Evolutionary conservation across 441 rosid genomes (phyloP), one percentile per base, ranked within the genome.

Genomic region (Isatis lusitanica): DNA sequence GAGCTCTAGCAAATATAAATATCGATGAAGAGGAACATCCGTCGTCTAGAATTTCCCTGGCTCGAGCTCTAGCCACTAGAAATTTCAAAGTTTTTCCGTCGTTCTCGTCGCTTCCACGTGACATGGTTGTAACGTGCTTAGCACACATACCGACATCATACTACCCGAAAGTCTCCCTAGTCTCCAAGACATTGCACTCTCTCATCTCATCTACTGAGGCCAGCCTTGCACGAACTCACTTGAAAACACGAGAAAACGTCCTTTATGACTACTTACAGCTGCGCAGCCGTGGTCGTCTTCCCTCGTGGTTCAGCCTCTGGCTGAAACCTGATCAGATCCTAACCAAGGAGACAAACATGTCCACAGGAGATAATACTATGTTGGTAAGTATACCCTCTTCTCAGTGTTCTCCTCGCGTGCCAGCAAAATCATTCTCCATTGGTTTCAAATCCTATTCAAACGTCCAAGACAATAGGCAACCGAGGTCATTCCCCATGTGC

Each of bases 131-230:
- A 15, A 85, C 77, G 76, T 81, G 83, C 63, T 70, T 91, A 30
- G 89, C 94, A 0, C 86, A 88, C 26, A 17, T 84, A 50, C 89
- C 94, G 10, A 77, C 85, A 26, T 79, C 78, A 30, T 70, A 83
- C 71, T 79, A 85, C 67, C 91, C 90, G 6, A 57, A 52, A 13
- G 89, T 89, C 48, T 80, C 82, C 24, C 72, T 77, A 1, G 91
- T 91, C 77, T 89, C 90, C 30, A 87, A 80, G 63, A 36, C 81
- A 12, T 78, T 91, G 71, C 77, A 44, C 12, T 74, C 87, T 30
- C 71, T 86, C 70, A 48, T 91, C 74, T 78, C 79, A 4, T 87
- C 91, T 6, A 0, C 81, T 6, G 75, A 75, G 70, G 73, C 85
- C 70, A 77, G 62, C 73, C 7, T 79, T 53, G 74, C 83, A 3